Percentiles rank a stretch among this genome's conserved stretches.
phyloP scores from a whole-genome alignment of 1,284 basidiomycete species.

The Cutaneotrichosporon sp. region DNA sequence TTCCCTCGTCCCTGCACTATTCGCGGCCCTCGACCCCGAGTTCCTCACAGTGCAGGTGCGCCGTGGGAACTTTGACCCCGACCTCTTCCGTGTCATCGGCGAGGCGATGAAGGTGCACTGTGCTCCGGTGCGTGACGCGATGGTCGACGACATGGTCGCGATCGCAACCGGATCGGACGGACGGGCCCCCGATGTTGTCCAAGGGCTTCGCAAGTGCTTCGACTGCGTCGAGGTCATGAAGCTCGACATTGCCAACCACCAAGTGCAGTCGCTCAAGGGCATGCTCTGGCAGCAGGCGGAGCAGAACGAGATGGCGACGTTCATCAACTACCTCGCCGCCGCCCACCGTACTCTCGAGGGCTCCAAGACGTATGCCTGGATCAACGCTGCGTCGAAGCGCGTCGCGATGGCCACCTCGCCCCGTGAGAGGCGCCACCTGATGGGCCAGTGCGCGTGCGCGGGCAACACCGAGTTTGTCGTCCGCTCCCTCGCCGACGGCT shows the following conservation, averaged over 20 bases:
- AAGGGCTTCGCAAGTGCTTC: conserved; percentile 78
- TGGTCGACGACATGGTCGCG: conserved; percentile 79
- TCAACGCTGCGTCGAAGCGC: conserved; percentile 39
- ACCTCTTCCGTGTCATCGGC: conserved; percentile 77
- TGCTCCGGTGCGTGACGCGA: conserved; percentile 84
- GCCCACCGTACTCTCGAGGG: conserved; percentile 23
- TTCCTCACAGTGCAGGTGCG: conserved; percentile 79
- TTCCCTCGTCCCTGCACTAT: conserved; percentile 51
- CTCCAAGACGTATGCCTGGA: conserved; percentile 42
- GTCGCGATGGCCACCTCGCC: conserved; percentile 33
- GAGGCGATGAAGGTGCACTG: conserved; percentile 85
- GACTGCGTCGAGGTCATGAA: conserved; percentile 95
- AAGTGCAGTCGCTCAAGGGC: conserved; percentile 81
- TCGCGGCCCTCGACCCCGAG: conserved; percentile 57
- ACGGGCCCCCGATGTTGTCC: conserved; percentile 61
- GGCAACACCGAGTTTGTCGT: conserved; percentile 42
- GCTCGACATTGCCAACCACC: conserved; percentile 93
- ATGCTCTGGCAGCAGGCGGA: conserved; percentile 79
- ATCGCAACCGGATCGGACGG: conserved; percentile 58
- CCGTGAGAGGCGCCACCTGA: conserved; percentile 29
- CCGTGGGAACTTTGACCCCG: conserved; percentile 73
- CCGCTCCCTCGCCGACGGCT: conserved; percentile 63
- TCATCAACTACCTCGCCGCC: conserved; percentile 55
- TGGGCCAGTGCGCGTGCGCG: conserved; percentile 33
- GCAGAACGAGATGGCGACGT: conserved; percentile 76